Percentiles rank a stretch among this genome's conserved stretches.
Evolutionary conservation across 2,329 filamentous ascomycete species (phyloP).

Genomic region (Fusarium sp.): DNA sequence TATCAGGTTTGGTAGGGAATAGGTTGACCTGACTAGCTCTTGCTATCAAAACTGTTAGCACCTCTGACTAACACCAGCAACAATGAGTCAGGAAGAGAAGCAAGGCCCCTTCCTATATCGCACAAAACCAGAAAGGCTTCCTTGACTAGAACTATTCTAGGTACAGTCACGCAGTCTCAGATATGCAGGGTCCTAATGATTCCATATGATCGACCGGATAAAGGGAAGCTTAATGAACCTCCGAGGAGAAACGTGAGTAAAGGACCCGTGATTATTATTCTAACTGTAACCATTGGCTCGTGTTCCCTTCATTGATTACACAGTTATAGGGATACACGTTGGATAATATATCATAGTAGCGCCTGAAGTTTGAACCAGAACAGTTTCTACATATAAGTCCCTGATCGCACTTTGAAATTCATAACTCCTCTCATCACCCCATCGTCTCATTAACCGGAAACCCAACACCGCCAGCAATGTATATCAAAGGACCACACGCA

Average conservation of each 20-base stretch:
- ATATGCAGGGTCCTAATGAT: conserved; percentile 14
- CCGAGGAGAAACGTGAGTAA: conserved; percentile 13
- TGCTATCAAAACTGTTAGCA: background rate
- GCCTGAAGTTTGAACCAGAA: background rate
- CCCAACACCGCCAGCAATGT: conserved; percentile 57
- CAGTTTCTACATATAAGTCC: background rate
- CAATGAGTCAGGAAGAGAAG: background rate
- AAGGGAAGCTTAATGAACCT: background rate
- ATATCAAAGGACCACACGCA: conserved; percentile 65
- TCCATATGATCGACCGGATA: conserved; percentile 11
- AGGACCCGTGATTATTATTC: background rate
- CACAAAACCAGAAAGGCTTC: conserved; percentile 2
- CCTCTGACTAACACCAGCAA: background rate
- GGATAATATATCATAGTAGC: background rate
- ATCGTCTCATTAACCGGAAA: background rate
- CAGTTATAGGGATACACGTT: background rate
- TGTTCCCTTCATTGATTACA: background rate
- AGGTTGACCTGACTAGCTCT: too few species aligned
- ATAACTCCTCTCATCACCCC: background rate
- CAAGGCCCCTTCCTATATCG: background rate
- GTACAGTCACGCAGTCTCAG: conserved; percentile 12
- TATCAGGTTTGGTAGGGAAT: background rate
- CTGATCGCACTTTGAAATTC: background rate
- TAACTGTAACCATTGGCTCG: background rate
- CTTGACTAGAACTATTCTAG: conserved; percentile 19